Evolutionary conservation across 805 yeast species (phyloP).

Genomic region (Soucietia sequanensis): DNA sequence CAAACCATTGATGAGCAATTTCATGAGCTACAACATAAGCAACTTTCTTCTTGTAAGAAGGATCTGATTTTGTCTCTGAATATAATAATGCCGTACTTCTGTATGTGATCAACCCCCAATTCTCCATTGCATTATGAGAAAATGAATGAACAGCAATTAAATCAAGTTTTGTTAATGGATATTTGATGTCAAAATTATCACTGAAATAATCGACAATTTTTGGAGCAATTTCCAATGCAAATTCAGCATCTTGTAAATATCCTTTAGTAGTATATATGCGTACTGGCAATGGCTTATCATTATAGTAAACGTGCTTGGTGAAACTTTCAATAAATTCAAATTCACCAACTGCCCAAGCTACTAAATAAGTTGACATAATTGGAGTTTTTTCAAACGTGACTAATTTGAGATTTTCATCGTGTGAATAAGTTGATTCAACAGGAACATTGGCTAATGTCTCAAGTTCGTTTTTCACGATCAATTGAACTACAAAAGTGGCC

Average conservation of each 20-base stretch:
- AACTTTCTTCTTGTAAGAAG: slow-evolving; percentile 62
- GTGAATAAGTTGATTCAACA: slow-evolving; percentile 7
- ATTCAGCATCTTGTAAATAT: slow-evolving; percentile 43
- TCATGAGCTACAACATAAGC: slow-evolving; percentile 85
- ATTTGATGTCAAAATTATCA: slow-evolving; percentile 47
- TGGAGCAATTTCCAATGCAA: slow-evolving; percentile 48
- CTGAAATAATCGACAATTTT: slow-evolving; percentile 51
- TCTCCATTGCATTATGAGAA: slow-evolving; percentile 88
- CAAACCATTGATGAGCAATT: slow-evolving; percentile 91
- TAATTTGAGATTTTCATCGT: slow-evolving; percentile 12
- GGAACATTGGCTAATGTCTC: slow-evolving; percentile 53
- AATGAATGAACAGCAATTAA: slow-evolving; percentile 76
- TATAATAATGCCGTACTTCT: slow-evolving; percentile 53
- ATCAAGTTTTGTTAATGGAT: slow-evolving; percentile 81
- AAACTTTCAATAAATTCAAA: slow-evolving; percentile 51
- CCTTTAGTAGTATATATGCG: slow-evolving; percentile 50
- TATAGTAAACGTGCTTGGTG: slow-evolving; percentile 35
- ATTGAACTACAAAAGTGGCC: slow-evolving; percentile 52
- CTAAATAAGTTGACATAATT: slow-evolving; percentile 53
- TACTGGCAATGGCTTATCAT: slow-evolving; percentile 45
- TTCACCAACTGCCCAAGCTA: slow-evolving; percentile 60
- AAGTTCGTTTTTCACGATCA: slow-evolving; percentile 30
- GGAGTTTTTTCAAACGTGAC: slow-evolving; percentile 49
- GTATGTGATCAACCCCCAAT: slow-evolving; percentile 79
- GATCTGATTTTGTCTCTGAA: slow-evolving; percentile 46